A percentile compares a stretch with the other conserved stretches of the same genome.
phyloP scores from a whole-genome alignment of 2,329 filamentous ascomycete genomes.

The Alternaria burnsii region DNA sequence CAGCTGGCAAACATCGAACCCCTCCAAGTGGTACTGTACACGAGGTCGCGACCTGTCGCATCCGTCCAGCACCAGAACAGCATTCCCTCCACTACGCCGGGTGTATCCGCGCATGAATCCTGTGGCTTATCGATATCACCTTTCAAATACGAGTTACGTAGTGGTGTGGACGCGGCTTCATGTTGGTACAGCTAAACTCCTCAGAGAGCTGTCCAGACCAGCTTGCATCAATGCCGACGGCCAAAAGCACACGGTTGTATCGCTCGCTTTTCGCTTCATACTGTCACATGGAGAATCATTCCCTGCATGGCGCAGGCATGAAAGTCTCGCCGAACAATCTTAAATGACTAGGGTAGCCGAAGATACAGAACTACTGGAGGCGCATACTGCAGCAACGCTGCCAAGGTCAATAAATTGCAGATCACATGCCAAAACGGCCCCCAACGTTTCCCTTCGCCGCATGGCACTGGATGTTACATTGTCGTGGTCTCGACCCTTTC shows the following conservation, averaged over 20 bases:
- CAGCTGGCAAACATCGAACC: conserved; percentile 10
- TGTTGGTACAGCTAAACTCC: no score
- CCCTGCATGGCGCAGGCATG: background rate
- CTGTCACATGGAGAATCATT: background rate
- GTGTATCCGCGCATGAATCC: background rate
- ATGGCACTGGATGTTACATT: background rate
- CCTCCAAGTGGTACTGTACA: conserved; percentile 10
- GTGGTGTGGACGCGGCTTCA: no score
- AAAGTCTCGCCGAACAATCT: background rate
- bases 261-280: background rate
- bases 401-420: background rate
- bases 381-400: background rate
- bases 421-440: background rate
- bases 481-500: background rate
- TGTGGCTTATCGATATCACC: background rate
- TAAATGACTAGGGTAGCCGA: background rate
- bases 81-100: background rate
- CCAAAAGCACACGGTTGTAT: background rate
- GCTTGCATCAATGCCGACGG: background rate
- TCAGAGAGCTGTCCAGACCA: background rate
- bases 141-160: background rate
- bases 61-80: background rate
- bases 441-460: no score
- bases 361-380: background rate
- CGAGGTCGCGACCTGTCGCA: conserved; percentile 10